A percentile compares a stretch with the other conserved stretches of the same genome.
Evolutionary conservation across 1,284 basidiomycete genomes (phyloP).

Genomic region (Calocybe gambosa): DNA sequence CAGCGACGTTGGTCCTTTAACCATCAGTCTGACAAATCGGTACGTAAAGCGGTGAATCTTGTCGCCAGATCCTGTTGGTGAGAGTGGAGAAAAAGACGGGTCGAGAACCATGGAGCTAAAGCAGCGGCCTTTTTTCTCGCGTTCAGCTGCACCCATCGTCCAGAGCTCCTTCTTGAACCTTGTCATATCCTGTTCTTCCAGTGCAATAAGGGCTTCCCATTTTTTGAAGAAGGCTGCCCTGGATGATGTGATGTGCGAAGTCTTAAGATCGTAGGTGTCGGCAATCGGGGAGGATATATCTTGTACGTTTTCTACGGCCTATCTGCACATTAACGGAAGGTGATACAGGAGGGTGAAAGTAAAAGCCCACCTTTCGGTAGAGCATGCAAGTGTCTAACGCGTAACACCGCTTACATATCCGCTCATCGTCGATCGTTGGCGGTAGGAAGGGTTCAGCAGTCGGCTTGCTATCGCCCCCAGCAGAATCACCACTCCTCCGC

Average conservation of each 20-base stretch:
- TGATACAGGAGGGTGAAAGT: not conserved
- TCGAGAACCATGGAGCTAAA: conserved; percentile 77
- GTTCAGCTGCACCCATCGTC: conserved; percentile 79
- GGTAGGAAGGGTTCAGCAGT: conserved; percentile 59
- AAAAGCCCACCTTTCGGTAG: conserved; percentile 69
- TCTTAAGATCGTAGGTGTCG: conserved; percentile 74
- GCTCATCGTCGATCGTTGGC: conserved; percentile 78
- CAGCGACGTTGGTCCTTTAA: conserved; percentile 36
- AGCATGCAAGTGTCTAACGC: conserved; percentile 87
- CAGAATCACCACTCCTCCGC: conserved; percentile 28
- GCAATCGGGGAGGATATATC: conserved; percentile 64
- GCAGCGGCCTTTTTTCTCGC: conserved; percentile 78
- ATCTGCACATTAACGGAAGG: conserved; percentile 1
- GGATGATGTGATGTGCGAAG: conserved; percentile 64
- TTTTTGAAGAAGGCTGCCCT: conserved; percentile 82
- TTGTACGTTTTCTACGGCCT: conserved; percentile 68
- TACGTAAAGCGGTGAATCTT: conserved; percentile 54
- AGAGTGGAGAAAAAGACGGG: conserved; percentile 13
- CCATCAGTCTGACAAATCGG: conserved; percentile 18
- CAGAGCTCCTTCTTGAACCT: conserved; percentile 89
- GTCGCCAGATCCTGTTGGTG: conserved; percentile 4
- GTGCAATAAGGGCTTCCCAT: conserved; percentile 84
- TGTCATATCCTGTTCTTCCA: conserved; percentile 86
- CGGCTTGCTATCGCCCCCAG: conserved; percentile 12
- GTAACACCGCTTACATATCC: conserved; percentile 80